Base-by-base conservation (phyloP, 2,329 filamentous ascomycete species). In the Ophiocordyceps unilateralis region DNA sequence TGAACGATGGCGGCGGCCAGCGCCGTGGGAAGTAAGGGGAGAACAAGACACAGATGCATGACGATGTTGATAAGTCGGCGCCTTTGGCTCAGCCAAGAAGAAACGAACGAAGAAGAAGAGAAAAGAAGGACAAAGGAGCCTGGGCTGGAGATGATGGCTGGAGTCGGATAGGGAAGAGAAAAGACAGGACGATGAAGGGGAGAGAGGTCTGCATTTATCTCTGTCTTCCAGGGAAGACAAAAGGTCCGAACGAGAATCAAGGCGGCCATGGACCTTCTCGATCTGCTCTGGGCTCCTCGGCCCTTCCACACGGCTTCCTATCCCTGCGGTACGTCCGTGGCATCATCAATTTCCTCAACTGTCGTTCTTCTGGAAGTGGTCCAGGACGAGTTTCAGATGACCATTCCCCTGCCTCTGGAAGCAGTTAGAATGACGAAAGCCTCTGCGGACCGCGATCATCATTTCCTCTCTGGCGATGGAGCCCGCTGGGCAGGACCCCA, bases 1-100 rank as follows among this genome's bases (percentile, higher is more conserved):
- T 21, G 21, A 14, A 41, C 20, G 38, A 41, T 23, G 5, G 47
- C 44, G 15, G 43, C 44, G 43, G 48, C 48, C 38, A 50, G 28
- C 22, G 43, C 47, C 39, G 45, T 19, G 26, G 48, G 48, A 28
- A 50, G 43, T 20, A 45, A 28, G 19, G 47, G 30, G 22, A 50
- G 45, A 38, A 47, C 32, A 23, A 45, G 26, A 26, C 47, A 44
- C 20, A 43, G 32, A 38, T 43, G 44, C 48, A 50, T 50, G 14
- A 26, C 46, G 28, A 42, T 12, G 19, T 4, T 21, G 30, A 5
- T 11, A n/a, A n/a, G n/a, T 19, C 5, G 21, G 12, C n/a, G n/a
- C 15, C 17, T 36, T 10, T 19, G 20, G 9, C 17, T 21, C 19
- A 38, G 19, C 36, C 36, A 38, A 22, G 36, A 37, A 20, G 8